Evolutionary conservation across 2,329 filamentous ascomycete genomes (phyloP).

Genomic region (Sporothrix pallida): DNA sequence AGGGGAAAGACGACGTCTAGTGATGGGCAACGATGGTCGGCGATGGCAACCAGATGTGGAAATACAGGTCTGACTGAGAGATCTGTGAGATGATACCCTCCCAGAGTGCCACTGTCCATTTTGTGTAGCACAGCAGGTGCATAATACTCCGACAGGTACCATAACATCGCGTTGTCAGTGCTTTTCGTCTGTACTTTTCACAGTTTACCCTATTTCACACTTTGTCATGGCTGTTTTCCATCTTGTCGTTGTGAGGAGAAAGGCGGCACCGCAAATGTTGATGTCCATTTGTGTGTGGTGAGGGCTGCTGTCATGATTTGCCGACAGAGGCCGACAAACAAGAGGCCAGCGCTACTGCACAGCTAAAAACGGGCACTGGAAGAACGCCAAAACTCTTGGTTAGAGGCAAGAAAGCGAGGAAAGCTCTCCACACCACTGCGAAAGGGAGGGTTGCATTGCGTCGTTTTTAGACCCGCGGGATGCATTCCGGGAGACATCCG

Average conservation of each 20-base stretch:
- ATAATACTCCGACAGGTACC: no score
- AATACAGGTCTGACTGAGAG: neutral
- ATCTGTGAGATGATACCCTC: no score
- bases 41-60: neutral
- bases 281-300: neutral
- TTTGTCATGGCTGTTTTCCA: neutral
- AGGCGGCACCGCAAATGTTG: neutral
- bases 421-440: neutral
- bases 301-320: no score
- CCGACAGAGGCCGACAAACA: neutral
- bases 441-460: slow-evolving; percentile 21
- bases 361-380: slow-evolving; percentile 23
- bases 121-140: neutral
- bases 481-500: neutral
- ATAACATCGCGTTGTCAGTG: no score
- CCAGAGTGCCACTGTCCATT: no score
- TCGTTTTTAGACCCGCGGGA: neutral
- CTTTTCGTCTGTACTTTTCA: no score
- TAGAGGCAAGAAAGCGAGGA: no score
- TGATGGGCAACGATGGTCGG: neutral
- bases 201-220: neutral
- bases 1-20: neutral
- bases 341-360: slow-evolving; percentile 6
- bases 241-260: neutral
- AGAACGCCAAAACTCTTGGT: neutral